Base-by-base conservation (phyloP, 345 rosid species). In the Pistacia vera region DNA sequence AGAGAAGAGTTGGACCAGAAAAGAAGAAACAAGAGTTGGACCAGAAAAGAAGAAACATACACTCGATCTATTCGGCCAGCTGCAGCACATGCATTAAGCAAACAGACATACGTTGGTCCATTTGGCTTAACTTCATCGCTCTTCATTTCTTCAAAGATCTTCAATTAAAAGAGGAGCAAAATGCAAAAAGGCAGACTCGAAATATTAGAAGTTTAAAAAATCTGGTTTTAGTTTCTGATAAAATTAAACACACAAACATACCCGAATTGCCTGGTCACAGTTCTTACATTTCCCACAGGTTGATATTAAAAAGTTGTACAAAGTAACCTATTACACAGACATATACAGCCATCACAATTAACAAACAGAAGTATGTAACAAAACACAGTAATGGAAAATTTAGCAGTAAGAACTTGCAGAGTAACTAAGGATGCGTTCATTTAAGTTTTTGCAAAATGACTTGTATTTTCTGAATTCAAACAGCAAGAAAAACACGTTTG, bases 91-190 rank as follows among this genome's bases (percentile, higher is more conserved):
- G 97, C 93, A 83, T 93, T 92, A 54, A 96, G 97, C 36, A 96
- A 84, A 85, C 93, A 86, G 63, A 91, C 82, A 82, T 87, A 93
- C 56, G 97, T 93, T 88, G 92, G 97, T 77, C 89, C 97, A 81
- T 88, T 93, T 56, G 99, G 97, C 89, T 96, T 92, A 81, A 96
- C 95, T 44, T 88, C 95, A 68, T 86, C 88, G 70, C 77, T 87
- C 92, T 93, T 96, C 97, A 96, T 93, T 86, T 96, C 99, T 55
- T 93, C 98, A 65, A 83, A 87, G 58, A 96, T 84, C 99, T 96
- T 80, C 71, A 63, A 78, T 62, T 11, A 28, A 77, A 80, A 70
- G 48, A 41, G 46, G 46, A 41, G 46, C 46, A 41, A 33, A 65
- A 62, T 58, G 66, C 10, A 68, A 12, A 30, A 68, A 12, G n/a